Conservation (phyloP, 2,329 filamentous ascomycete genomes). For the Diaporthe sp. region DNA sequence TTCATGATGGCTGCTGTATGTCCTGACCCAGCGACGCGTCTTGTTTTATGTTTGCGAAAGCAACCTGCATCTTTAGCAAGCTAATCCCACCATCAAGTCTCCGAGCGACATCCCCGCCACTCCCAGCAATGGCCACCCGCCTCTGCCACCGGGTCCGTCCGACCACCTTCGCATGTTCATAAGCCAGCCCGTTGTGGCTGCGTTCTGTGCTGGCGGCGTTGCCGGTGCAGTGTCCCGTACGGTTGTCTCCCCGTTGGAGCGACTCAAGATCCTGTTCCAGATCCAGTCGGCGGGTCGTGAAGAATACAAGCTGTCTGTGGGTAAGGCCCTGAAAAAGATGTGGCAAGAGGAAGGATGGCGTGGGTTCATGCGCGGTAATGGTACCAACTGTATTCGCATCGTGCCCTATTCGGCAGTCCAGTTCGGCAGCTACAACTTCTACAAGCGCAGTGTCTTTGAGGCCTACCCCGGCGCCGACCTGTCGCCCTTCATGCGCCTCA, state of each 20-base stretch:
- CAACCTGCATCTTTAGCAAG: slow-evolving; percentile 26
- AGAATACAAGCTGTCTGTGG: slow-evolving; percentile 94
- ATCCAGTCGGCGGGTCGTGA: slow-evolving; percentile 91
- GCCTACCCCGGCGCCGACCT: slow-evolving; percentile 80
- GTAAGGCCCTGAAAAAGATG: slow-evolving; percentile 92
- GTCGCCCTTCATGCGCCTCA: slow-evolving; percentile 78
- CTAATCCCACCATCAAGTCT: slow-evolving; percentile 37
- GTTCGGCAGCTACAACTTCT: slow-evolving; percentile 98
- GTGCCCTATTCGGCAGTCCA: slow-evolving; percentile 98
- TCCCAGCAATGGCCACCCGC: slow-evolving; percentile 36
- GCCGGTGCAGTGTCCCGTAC: slow-evolving; percentile 98
- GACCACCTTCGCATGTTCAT: slow-evolving; percentile 65
- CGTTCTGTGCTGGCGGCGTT: slow-evolving; percentile 93
- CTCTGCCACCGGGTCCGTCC: slow-evolving; percentile 46
- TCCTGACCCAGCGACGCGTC: slow-evolving; percentile 41
- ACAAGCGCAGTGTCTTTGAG: slow-evolving; percentile 91
- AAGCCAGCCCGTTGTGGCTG: slow-evolving; percentile 88
- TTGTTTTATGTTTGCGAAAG: background rate
- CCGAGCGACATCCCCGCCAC: slow-evolving; percentile 26
- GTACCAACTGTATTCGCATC: slow-evolving; percentile 98
- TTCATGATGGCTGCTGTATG: slow-evolving; percentile 57
- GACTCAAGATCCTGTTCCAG: slow-evolving; percentile 98
- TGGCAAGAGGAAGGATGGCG: slow-evolving; percentile 97
- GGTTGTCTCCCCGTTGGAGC: slow-evolving; percentile 94
- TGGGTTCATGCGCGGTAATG: slow-evolving; percentile 98